phyloP scores from a whole-genome alignment of 208 protist genomes.

The Endotrypanum monterogeii region DNA sequence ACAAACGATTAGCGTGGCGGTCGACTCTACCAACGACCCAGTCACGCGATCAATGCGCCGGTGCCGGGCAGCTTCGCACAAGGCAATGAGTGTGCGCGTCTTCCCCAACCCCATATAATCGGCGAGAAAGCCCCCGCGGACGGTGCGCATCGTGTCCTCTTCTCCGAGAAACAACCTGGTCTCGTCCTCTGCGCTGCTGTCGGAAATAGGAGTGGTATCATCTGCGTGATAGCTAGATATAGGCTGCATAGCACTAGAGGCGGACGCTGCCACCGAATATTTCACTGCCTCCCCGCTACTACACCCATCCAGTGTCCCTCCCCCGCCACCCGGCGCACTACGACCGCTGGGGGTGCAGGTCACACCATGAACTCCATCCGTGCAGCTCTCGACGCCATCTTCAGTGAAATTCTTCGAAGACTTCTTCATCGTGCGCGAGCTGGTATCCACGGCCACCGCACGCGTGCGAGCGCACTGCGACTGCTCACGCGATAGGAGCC shows the following conservation, averaged over 20 bases:
- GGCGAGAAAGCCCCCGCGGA: constrained; percentile 68
- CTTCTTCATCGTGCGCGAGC: neutral
- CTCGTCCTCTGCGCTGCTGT: neutral
- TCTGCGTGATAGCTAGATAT: neutral
- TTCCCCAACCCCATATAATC: constrained; percentile 85
- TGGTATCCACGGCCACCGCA: neutral
- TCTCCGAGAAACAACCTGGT: neutral
- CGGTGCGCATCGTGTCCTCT: constrained; percentile 13
- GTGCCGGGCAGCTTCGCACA: constrained; percentile 62
- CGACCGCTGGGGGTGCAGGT: neutral
- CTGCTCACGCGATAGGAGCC: constrained; percentile 49
- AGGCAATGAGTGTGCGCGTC: constrained; percentile 66
- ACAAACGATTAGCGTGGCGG: constrained; percentile 79
- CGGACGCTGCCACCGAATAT: neutral
- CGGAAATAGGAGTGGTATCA: neutral
- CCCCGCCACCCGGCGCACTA: neutral
- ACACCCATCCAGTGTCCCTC: neutral
- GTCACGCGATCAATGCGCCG: constrained; percentile 47
- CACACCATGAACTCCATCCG: neutral
- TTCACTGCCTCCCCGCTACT: neutral
- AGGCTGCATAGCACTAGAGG: neutral
- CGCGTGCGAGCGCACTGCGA: neutral
- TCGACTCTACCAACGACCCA: constrained; percentile 56
- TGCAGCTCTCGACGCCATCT: neutral
- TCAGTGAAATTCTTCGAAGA: neutral